phyloP scores from a whole-genome alignment of 331 rosid genomes.

The Arachis monticola region DNA sequence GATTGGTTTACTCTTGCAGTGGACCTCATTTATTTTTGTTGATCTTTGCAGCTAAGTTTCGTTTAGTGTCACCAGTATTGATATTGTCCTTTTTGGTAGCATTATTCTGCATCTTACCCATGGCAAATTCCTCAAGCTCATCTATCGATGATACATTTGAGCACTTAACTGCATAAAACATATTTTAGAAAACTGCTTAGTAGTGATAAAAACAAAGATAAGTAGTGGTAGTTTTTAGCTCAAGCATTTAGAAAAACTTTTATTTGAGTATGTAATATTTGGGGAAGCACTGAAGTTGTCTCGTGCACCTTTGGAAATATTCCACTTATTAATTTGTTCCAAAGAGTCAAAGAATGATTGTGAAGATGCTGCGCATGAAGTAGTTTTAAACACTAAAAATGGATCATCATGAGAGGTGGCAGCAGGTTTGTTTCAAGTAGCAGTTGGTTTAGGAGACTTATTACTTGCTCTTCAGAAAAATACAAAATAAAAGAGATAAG shows the following conservation, averaged over 20 bases:
- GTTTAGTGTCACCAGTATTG: slow-evolving; percentile 38
- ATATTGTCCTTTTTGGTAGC: slow-evolving; percentile 45
- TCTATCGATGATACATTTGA: slow-evolving; percentile 66
- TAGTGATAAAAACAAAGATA: slow-evolving; percentile 22
- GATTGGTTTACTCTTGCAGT: slow-evolving; percentile 41
- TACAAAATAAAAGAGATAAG: slow-evolving; percentile 15
- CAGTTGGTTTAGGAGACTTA: slow-evolving; percentile 38
- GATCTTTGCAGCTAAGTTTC: slow-evolving; percentile 46
- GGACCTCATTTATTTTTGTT: slow-evolving; percentile 44
- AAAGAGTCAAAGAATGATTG: slow-evolving; percentile 56
- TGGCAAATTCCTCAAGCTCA: slow-evolving; percentile 85
- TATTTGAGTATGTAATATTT: slow-evolving; percentile 46
- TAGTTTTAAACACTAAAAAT: slow-evolving; percentile 55
- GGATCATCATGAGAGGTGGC: slow-evolving; percentile 53
- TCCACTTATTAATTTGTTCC: slow-evolving; percentile 54
- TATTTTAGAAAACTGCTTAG: slow-evolving; percentile 29
- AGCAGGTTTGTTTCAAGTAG: slow-evolving; percentile 40
- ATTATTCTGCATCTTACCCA: slow-evolving; percentile 53
- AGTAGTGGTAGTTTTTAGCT: slow-evolving; percentile 18
- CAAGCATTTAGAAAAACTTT: slow-evolving; percentile 52
- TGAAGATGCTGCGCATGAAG: slow-evolving; percentile 55
- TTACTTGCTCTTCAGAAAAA: slow-evolving; percentile 35
- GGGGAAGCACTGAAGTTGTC: slow-evolving; percentile 50
- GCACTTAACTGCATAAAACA: slow-evolving; percentile 55
- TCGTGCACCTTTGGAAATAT: slow-evolving; percentile 51